phyloP scores from a whole-genome alignment of 768 basidiomycete genomes.

The Collybiopsis confluens region DNA sequence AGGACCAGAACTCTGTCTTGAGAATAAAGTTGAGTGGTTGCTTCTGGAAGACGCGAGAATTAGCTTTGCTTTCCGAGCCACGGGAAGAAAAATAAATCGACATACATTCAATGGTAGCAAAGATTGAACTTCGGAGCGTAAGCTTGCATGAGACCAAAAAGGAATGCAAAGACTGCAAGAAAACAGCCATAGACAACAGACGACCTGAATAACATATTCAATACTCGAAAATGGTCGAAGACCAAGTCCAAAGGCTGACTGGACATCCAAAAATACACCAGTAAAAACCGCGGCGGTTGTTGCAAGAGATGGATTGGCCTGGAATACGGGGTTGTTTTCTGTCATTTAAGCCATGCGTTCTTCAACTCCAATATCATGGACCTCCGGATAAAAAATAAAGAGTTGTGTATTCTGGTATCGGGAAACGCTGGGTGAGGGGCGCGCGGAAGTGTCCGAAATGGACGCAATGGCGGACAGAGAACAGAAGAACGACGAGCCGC shows the following conservation, averaged over 20 bases:
- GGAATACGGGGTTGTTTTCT: conserved; percentile 21
- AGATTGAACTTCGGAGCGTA: conserved; percentile 44
- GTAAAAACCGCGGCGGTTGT: conserved; percentile 38
- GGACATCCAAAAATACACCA: conserved; percentile 45
- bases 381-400: too few species aligned
- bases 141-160: conserved; percentile 42
- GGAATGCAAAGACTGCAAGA: conserved; percentile 40
- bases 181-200: conserved; percentile 45
- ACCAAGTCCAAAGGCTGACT: conserved; percentile 16
- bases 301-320: conserved; percentile 33
- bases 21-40: neutral
- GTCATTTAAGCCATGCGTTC: too few species aligned
- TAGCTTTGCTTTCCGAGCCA: neutral
- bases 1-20: conserved; percentile 37
- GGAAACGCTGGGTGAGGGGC: too few species aligned
- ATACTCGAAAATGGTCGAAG: neutral
- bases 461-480: too few species aligned
- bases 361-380: too few species aligned
- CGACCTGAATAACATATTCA: conserved; percentile 23
- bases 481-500: too few species aligned
- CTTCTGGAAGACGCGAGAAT: neutral
- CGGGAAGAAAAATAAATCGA: conserved; percentile 1
- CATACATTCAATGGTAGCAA: conserved; percentile 37
- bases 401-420: too few species aligned
- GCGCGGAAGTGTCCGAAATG: too few species aligned